Evolutionary conservation across 2,329 filamentous ascomycete species (phyloP).

Genomic region (Lecanosticta acicola): DNA sequence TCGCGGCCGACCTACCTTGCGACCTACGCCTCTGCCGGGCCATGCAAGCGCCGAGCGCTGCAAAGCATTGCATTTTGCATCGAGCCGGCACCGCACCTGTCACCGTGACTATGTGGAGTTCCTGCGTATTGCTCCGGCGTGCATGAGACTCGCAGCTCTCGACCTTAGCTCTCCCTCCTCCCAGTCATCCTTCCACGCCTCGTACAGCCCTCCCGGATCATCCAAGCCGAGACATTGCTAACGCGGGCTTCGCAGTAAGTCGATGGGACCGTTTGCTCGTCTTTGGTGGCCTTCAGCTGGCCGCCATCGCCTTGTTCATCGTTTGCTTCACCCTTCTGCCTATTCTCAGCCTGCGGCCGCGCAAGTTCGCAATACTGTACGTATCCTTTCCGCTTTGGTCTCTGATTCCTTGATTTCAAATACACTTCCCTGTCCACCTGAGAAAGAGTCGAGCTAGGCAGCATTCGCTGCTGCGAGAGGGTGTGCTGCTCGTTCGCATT

Average conservation of each 20-base stretch:
- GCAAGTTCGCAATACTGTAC: constrained; percentile 97
- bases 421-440: constrained; percentile 11
- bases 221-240: constrained; percentile 32
- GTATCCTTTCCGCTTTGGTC: constrained; percentile 41
- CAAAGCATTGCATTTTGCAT: constrained; percentile 18
- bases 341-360: constrained; percentile 69
- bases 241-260: constrained; percentile 62
- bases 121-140: constrained; percentile 24
- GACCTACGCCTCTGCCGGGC: not conserved
- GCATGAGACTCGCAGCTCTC: constrained; percentile 18
- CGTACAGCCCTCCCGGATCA: constrained; percentile 14
- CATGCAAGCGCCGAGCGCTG: constrained; percentile 14
- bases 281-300: constrained; percentile 85
- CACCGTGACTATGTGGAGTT: constrained; percentile 23
- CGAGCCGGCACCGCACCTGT: constrained; percentile 7
- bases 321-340: constrained; percentile 89
- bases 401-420: constrained; percentile 7
- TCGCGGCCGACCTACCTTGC: not conserved
- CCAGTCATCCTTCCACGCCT: constrained; percentile 9
- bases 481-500: constrained; percentile 22
- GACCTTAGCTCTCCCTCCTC: constrained; percentile 7
- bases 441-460: constrained; percentile 10
- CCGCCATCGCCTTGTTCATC: constrained; percentile 84
- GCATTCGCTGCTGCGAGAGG: constrained; percentile 10
- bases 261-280: constrained; percentile 93